Percentiles rank a stretch among this genome's conserved stretches.
These are phyloP conservation scores for Diaporthe sp. DNA, from an alignment of 2,329 filamentous ascomycete genomes.

Conservation along the genomic window DNA sequence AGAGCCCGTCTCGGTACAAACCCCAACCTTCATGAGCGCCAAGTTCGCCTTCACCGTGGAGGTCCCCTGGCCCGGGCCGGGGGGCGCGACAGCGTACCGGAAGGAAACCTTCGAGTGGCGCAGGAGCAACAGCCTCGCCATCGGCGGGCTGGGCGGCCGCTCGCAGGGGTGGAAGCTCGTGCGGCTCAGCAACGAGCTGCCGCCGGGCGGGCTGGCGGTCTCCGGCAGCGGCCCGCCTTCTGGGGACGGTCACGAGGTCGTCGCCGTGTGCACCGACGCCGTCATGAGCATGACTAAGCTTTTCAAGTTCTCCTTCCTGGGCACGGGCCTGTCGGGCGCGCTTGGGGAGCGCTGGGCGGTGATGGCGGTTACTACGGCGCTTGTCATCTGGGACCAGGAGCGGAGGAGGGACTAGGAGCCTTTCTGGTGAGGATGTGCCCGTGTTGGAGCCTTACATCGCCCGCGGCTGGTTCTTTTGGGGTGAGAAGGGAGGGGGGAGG, in stretches of 20 bases:
- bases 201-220: conserved; percentile 31
- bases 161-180: conserved; percentile 54
- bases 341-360: conserved; percentile 55
- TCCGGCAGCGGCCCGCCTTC: conserved; percentile 38
- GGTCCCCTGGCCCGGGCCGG: conserved; percentile 40
- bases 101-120: conserved; percentile 57
- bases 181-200: conserved; percentile 42
- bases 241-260: conserved; percentile 53
- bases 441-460: neutral
- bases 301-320: conserved; percentile 53
- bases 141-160: conserved; percentile 45
- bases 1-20: conserved; percentile 27
- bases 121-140: conserved; percentile 47
- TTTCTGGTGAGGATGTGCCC: neutral
- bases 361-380: conserved; percentile 53
- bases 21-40: conserved; percentile 2
- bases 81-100: conserved; percentile 27
- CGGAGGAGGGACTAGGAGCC: neutral
- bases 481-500: too few relatives aligned
- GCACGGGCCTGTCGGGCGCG: conserved; percentile 49
- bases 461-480: neutral
- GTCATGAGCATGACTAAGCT: conserved; percentile 46
- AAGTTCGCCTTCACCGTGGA: conserved; percentile 46
- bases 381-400: conserved; percentile 50
- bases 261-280: conserved; percentile 50